These are phyloP conservation scores for Candida morakotiae DNA, from an alignment of 805 yeast species.

Conservation along the genomic window DNA sequence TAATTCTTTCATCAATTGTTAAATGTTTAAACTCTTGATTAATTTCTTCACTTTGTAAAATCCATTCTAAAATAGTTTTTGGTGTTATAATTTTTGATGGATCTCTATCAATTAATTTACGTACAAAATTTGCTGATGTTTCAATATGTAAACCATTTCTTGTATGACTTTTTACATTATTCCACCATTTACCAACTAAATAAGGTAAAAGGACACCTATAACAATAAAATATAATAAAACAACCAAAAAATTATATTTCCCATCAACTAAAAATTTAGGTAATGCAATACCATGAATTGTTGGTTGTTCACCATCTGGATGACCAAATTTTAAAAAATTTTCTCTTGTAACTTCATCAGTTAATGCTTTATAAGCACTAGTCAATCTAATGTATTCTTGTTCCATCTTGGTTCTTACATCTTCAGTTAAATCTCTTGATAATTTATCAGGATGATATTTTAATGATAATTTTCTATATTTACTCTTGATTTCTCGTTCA, in stretches of 20 bases:
- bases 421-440: slow-evolving; percentile 55
- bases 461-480: slow-evolving; percentile 81
- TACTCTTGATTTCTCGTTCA: slow-evolving; percentile 74
- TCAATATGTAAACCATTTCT: slow-evolving; percentile 76
- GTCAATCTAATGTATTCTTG: slow-evolving; percentile 74
- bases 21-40: slow-evolving; percentile 35
- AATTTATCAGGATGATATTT: slow-evolving; percentile 94
- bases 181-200: slow-evolving; percentile 90
- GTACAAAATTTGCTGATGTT: slow-evolving; percentile 78
- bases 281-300: slow-evolving; percentile 88
- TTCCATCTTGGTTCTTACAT: slow-evolving; percentile 58
- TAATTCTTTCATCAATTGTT: slow-evolving; percentile 44
- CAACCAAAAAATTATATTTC: slow-evolving; percentile 60
- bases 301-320: slow-evolving; percentile 95
- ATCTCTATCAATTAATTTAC: slow-evolving; percentile 66
- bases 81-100: slow-evolving; percentile 65
- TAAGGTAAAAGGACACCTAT: slow-evolving; percentile 79
- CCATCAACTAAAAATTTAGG: slow-evolving; percentile 91
- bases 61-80: slow-evolving; percentile 52
- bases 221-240: slow-evolving; percentile 58
- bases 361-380: slow-evolving; percentile 91
- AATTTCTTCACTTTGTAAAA: slow-evolving; percentile 68
- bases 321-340: slow-evolving; percentile 88
- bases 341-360: slow-evolving; percentile 81
- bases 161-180: slow-evolving; percentile 70